Evolutionary conservation across 805 yeast genomes (phyloP).

Genomic region (Teunomyces gatunensis): DNA sequence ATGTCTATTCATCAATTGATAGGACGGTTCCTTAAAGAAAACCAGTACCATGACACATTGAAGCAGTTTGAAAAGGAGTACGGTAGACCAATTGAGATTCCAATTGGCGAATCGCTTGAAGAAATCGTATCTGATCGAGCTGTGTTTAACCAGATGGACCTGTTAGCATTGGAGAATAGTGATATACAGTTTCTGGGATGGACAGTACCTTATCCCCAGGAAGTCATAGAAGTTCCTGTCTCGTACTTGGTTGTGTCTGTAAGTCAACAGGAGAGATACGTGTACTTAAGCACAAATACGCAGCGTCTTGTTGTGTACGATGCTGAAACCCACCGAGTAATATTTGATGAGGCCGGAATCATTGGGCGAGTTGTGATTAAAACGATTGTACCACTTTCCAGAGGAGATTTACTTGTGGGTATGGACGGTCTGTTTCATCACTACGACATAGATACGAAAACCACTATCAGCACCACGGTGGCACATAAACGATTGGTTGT

Average conservation of each 20-base stretch:
- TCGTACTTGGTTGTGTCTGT: constrained; percentile 27
- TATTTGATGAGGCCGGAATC: constrained; percentile 1
- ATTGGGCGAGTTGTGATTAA: constrained; percentile 32
- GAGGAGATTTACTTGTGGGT: constrained; percentile 41
- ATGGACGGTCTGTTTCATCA: constrained; percentile 47
- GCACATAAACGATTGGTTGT: constrained; percentile 37
- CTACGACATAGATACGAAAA: constrained; percentile 4
- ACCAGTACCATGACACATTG: constrained; percentile 47
- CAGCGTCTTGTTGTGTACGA: constrained; percentile 17
- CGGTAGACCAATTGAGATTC: constrained; percentile 25
- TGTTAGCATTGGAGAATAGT: constrained; percentile 6
- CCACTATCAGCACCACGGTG: constrained; percentile 10
- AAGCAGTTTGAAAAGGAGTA: constrained; percentile 47
- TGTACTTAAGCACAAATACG: constrained; percentile 9
- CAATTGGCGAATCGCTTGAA: constrained; percentile 26
- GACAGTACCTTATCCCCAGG: constrained; percentile 31
- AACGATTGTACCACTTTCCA: constrained; percentile 22
- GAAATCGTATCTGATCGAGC: constrained; percentile 39
- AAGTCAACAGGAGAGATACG: constrained; percentile 5
- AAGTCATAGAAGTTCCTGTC: constrained; percentile 8
- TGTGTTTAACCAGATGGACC: constrained; percentile 19
- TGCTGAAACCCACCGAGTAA: constrained; percentile 9
- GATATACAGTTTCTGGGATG: constrained; percentile 15
- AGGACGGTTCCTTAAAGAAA: constrained; percentile 57
- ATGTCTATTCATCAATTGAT: constrained; percentile 29